These are phyloP conservation scores for Colletotrichum sansevieriae DNA, from an alignment of 2,329 filamentous ascomycete genomes.

Conservation along the genomic window DNA sequence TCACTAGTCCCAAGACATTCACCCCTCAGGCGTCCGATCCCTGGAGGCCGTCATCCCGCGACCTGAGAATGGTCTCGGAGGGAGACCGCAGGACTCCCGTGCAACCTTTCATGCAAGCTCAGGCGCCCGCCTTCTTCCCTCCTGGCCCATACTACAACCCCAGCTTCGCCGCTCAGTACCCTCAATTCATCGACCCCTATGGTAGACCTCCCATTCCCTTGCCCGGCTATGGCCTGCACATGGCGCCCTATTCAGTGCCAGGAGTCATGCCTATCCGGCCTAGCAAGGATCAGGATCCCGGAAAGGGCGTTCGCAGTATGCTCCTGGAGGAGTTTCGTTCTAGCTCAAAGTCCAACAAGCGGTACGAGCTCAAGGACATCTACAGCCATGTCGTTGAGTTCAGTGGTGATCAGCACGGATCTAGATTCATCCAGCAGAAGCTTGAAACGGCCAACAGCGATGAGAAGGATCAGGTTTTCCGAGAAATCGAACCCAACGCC, in stretches of 20 bases:
- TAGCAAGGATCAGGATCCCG: constrained; percentile 69
- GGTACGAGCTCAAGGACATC: constrained; percentile 90
- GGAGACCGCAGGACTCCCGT: constrained; percentile 53
- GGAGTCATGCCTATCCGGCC: constrained; percentile 50
- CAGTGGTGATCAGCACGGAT: constrained; percentile 94
- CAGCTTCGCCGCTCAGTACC: constrained; percentile 55
- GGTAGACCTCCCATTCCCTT: constrained; percentile 30
- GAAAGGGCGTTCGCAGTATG: constrained; percentile 75
- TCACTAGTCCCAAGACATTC: constrained; percentile 43
- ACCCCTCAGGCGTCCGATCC: constrained; percentile 50
- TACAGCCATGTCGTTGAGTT: constrained; percentile 92
- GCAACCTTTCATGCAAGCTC: constrained; percentile 50
- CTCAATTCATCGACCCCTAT: constrained; percentile 52
- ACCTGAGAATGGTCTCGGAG: constrained; percentile 51
- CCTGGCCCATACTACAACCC: constrained; percentile 50
- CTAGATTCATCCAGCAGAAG: constrained; percentile 94
- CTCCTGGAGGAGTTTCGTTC: constrained; percentile 85
- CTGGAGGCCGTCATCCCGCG: constrained; percentile 55
- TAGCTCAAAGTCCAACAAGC: constrained; percentile 77
- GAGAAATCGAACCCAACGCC: constrained; percentile 86
- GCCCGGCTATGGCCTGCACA: constrained; percentile 51
- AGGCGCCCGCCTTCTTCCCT: constrained; percentile 49
- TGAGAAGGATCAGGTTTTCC: constrained; percentile 91
- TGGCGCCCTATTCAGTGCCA: constrained; percentile 47
- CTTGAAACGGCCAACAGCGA: constrained; percentile 94